Conservation (phyloP, 495 filamentous ascomycete genomes). For the Penicillium fimorum region DNA sequence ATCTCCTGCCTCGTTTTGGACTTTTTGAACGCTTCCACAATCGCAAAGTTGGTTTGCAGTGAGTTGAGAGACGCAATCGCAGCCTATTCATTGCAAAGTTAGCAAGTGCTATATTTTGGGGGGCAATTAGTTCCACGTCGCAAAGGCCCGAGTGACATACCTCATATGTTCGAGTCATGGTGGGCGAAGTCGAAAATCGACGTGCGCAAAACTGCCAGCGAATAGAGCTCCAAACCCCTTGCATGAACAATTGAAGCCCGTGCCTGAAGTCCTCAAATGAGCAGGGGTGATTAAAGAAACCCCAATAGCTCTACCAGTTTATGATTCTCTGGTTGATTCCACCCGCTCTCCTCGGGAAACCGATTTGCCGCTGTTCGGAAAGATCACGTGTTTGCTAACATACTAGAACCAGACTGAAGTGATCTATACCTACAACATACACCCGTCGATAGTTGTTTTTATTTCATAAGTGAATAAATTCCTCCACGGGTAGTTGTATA, state of each 20-base stretch:
- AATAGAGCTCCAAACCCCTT: conserved; percentile 22
- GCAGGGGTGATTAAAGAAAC: conserved; percentile 26
- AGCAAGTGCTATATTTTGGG: conserved; percentile 6
- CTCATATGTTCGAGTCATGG: conserved; percentile 47
- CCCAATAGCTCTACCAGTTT: conserved; percentile 25
- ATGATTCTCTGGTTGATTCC: conserved; percentile 13
- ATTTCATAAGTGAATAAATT: no score
- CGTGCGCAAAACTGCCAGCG: conserved; percentile 22
- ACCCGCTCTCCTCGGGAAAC: conserved; percentile 32
- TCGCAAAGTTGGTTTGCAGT: conserved; percentile 79
- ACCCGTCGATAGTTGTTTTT: no score
- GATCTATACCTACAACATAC: no score
- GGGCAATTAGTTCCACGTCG: background rate
- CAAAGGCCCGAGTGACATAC: conserved; percentile 24
- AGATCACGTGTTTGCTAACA: conserved; percentile 24
- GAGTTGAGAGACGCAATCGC: conserved; percentile 86
- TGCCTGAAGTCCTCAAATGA: conserved; percentile 17
- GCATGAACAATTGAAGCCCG: conserved; percentile 27
- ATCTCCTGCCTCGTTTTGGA: conserved; percentile 56
- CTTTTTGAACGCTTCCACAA: conserved; percentile 71
- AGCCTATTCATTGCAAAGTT: conserved; percentile 43
- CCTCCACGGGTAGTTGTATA: no score
- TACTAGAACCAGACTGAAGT: background rate
- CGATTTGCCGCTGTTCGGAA: conserved; percentile 13
- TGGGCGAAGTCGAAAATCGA: conserved; percentile 35